Evolutionary conservation across 192 early-diverging fungal species (phyloP).

Genomic region (Coemansia guatemalensis): DNA sequence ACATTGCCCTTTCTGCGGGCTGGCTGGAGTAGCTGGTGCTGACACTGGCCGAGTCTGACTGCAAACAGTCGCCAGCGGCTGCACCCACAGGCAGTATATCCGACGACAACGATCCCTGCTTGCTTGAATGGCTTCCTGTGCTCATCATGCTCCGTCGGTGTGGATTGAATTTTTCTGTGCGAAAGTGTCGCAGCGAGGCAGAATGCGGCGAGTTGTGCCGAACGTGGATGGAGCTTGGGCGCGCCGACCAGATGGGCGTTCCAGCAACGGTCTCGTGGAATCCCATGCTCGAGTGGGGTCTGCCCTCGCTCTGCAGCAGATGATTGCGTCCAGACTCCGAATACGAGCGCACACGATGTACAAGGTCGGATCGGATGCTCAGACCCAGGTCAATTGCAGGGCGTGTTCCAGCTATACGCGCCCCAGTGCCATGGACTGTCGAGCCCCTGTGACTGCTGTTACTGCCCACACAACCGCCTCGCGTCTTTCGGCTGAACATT

Average conservation of each 20-base stretch:
- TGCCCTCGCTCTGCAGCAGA: conserved; percentile 1
- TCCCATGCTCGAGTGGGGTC: conserved; percentile 54
- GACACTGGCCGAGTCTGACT: conserved; percentile 30
- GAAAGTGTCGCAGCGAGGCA: conserved; percentile 29
- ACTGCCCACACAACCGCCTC: conserved; percentile 1
- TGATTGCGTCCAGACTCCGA: conserved; percentile 43
- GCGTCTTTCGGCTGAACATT: conserved; percentile 18
- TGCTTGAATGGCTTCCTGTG: conserved; percentile 20
- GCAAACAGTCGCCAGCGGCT: conserved; percentile 14
- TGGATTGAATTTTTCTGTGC: conserved; percentile 24
- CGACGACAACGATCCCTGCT: conserved; percentile 12
- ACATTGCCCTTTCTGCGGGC: conserved; percentile 23
- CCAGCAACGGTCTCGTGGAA: conserved; percentile 35
- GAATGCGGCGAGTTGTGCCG: conserved; percentile 42
- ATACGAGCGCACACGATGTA: conserved; percentile 49
- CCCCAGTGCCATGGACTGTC: background rate
- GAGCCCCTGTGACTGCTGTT: conserved; percentile 4
- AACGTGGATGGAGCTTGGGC: conserved; percentile 16
- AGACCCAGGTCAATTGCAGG: conserved; percentile 40
- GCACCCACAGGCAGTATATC: background rate
- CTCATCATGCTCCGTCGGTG: conserved; percentile 39
- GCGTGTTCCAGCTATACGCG: conserved; percentile 14
- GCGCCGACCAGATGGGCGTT: conserved; percentile 19
- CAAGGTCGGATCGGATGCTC: conserved; percentile 46
- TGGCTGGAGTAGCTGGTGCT: conserved; percentile 38